Evolutionary conservation across 768 basidiomycete species (phyloP).

Genomic region (Mycena indigotica): DNA sequence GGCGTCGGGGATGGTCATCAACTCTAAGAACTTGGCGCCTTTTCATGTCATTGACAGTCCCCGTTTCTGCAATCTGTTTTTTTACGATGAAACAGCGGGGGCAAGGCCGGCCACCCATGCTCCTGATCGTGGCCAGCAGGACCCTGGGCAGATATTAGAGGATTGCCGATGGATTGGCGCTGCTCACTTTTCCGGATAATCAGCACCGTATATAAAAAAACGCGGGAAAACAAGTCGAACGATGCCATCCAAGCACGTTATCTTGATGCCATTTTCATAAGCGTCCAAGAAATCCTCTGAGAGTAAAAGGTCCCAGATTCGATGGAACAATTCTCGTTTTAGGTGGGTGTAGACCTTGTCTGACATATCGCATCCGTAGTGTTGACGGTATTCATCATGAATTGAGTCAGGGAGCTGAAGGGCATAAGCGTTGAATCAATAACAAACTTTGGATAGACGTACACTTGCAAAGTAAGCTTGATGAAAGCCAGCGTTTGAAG

Average conservation of each 20-base stretch:
- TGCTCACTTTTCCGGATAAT: constrained; percentile 35
- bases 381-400: too few species aligned
- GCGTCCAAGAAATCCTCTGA: too few species aligned
- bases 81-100: constrained; percentile 27
- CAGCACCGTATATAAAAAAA: constrained; percentile 32
- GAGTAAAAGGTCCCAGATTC: too few species aligned
- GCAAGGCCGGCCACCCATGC: constrained; percentile 27
- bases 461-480: not conserved
- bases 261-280: constrained; percentile 26
- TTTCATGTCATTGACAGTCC: too few species aligned
- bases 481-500: too few species aligned
- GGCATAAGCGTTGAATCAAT: not conserved
- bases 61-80: constrained; percentile 6
- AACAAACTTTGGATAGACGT: not conserved
- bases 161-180: not conserved
- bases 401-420: not conserved
- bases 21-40: not conserved
- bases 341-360: too few species aligned
- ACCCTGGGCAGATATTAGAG: constrained; percentile 14
- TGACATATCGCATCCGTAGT: too few species aligned
- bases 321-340: too few species aligned
- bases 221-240: constrained; percentile 26
- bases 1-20: not conserved
- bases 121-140: constrained; percentile 24
- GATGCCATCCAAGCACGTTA: constrained; percentile 29